Conservation (phyloP, 106 monocot species). For the Cymbidium sinense region DNA sequence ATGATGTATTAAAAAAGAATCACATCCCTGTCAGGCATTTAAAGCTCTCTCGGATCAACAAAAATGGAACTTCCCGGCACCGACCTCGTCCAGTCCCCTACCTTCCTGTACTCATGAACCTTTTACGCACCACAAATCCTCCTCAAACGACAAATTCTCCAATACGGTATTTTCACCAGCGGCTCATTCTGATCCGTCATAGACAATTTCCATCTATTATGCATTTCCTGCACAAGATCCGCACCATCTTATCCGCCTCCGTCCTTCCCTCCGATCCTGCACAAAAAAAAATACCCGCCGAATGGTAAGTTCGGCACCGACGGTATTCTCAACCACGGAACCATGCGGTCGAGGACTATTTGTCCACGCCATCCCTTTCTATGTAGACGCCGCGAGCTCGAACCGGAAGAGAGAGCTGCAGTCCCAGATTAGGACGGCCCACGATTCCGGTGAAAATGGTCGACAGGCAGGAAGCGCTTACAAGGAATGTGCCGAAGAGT, state of each 20-base stretch:
- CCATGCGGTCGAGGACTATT: conserved; percentile 44
- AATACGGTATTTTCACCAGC: conserved; percentile 45
- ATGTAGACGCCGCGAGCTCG: conserved; percentile 58
- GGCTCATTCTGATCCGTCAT: conserved; percentile 49
- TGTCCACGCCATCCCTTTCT: conserved; percentile 32
- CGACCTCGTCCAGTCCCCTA: conserved; percentile 66
- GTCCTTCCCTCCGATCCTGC: conserved; percentile 67
- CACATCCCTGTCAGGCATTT: neutral
- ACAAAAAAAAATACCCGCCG: conserved; percentile 71
- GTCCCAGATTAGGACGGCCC: conserved; percentile 93
- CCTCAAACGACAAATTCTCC: conserved; percentile 40
- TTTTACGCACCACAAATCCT: conserved; percentile 83
- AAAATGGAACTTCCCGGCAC: conserved; percentile 45
- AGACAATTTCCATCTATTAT: conserved; percentile 41
- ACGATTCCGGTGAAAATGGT: conserved; percentile 51
- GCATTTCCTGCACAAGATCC: conserved; percentile 41
- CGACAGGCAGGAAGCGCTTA: neutral
- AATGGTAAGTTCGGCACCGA: conserved; percentile 93
- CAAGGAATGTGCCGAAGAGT: conserved; percentile 65
- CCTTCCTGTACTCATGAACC: conserved; percentile 45
- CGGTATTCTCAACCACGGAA: conserved; percentile 64
- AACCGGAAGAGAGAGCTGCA: conserved; percentile 57
- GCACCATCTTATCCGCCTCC: conserved; percentile 15
- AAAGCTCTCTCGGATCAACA: conserved; percentile 59
- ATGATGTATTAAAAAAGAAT: neutral